These are phyloP conservation scores for Cryptosporidium bovis DNA, from an alignment of 169 alveolate genomes.

Conservation along the genomic window DNA sequence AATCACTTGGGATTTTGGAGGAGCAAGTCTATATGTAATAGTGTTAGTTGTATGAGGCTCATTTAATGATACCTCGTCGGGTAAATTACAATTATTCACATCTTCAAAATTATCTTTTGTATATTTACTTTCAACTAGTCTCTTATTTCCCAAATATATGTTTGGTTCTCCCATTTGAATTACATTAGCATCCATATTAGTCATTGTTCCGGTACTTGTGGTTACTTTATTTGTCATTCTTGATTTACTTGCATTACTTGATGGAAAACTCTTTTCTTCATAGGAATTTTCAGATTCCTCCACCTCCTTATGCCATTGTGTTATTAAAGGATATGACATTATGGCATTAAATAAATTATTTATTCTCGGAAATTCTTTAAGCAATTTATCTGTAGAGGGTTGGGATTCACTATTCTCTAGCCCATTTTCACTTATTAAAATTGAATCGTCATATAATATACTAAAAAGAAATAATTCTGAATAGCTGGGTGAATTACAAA, in stretches of 20 bases:
- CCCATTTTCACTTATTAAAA: constrained; percentile 22
- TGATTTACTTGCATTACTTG: neutral
- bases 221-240: neutral
- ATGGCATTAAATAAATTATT: constrained; percentile 40
- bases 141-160: neutral
- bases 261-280: neutral
- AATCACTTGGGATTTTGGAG: constrained; percentile 70
- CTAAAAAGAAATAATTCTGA: constrained; percentile 42
- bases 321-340: constrained; percentile 51
- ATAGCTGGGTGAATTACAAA: constrained; percentile 56
- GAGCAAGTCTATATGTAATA: constrained; percentile 66
- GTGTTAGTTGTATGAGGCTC: constrained; percentile 66
- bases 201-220: neutral
- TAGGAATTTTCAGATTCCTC: constrained; percentile 5
- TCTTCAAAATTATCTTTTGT: neutral
- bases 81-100: neutral
- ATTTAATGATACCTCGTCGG: neutral
- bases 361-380: constrained; percentile 49
- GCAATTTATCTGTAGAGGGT: constrained; percentile 31
- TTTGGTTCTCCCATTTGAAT: neutral
- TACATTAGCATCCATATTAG: neutral
- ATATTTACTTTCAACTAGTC: neutral
- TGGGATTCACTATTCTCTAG: neutral
- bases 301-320: constrained; percentile 65
- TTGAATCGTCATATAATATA: constrained; percentile 50